Evolutionary conservation across 495 filamentous ascomycete genomes (phyloP).

Genomic region (Mytilinidion resinicola): DNA sequence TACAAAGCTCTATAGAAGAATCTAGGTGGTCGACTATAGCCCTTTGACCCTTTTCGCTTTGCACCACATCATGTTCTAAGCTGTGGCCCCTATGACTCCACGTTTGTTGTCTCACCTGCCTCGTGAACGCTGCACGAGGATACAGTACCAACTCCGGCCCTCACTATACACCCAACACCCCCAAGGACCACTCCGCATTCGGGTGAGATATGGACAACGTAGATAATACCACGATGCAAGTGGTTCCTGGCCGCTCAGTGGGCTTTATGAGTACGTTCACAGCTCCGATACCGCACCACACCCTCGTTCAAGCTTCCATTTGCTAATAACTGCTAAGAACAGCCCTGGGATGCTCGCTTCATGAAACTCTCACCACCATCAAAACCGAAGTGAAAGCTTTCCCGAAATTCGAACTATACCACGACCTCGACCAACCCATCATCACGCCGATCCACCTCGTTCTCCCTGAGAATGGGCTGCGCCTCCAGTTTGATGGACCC

Average conservation of each 20-base stretch:
- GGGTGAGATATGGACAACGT: slow-evolving; percentile 12
- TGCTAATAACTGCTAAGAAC: neutral
- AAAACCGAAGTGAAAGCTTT: slow-evolving; percentile 78
- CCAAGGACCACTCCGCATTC: neutral
- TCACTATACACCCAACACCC: neutral
- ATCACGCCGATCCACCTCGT: slow-evolving; percentile 62
- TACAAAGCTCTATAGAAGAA: neutral
- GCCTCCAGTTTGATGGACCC: slow-evolving; percentile 86
- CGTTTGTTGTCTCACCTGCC: neutral
- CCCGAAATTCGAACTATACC: slow-evolving; percentile 74
- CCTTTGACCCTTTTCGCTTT: no score
- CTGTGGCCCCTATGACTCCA: neutral
- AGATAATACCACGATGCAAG: slow-evolving; percentile 47
- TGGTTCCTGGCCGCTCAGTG: slow-evolving; percentile 68
- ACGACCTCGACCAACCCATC: slow-evolving; percentile 64
- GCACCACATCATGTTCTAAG: neutral
- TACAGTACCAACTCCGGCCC: neutral
- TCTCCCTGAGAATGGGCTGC: slow-evolving; percentile 77
- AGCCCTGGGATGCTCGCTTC: slow-evolving; percentile 85
- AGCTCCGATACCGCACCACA: neutral
- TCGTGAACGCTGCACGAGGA: slow-evolving; percentile 1
- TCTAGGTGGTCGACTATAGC: no score
- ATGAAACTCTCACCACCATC: slow-evolving; percentile 76
- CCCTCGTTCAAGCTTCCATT: neutral
- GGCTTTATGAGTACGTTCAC: slow-evolving; percentile 66